phyloP scores from a whole-genome alignment of 768 basidiomycete species.

The Xerocomellus intermedius region DNA sequence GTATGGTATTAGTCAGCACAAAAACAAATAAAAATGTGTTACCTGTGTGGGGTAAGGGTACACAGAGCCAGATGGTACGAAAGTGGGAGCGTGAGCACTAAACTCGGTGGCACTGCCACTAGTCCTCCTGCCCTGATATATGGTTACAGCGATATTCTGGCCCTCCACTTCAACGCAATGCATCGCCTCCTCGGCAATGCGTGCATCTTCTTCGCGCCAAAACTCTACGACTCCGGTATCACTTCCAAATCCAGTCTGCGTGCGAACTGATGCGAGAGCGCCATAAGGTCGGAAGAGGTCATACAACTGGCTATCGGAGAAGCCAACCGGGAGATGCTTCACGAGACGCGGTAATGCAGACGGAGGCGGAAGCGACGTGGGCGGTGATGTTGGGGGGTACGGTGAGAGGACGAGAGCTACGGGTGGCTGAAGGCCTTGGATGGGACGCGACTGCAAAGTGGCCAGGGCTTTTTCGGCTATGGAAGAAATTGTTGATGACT shows the following conservation, averaged over 20 bases:
- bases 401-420: constrained; percentile 73
- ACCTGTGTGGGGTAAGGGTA: constrained; percentile 67
- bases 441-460: constrained; percentile 72
- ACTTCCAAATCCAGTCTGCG: constrained; percentile 70
- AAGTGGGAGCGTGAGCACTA: constrained; percentile 69
- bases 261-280: constrained; percentile 74
- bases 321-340: constrained; percentile 74
- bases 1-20: neutral
- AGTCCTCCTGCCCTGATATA: constrained; percentile 66
- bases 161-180: constrained; percentile 83
- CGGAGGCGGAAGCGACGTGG: constrained; percentile 72
- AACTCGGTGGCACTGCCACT: constrained; percentile 61
- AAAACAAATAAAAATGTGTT: constrained; percentile 13
- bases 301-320: constrained; percentile 71
- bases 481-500: constrained; percentile 5
- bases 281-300: constrained; percentile 85
- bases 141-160: constrained; percentile 79
- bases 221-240: constrained; percentile 82
- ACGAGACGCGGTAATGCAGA: constrained; percentile 77
- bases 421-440: constrained; percentile 58
- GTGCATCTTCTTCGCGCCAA: constrained; percentile 85
- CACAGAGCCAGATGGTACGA: constrained; percentile 68
- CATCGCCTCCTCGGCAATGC: constrained; percentile 74
- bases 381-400: constrained; percentile 76
- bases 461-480: constrained; percentile 87